Conservation (phyloP, 345 rosid genomes). For the Bruguiera parviflora region DNA sequence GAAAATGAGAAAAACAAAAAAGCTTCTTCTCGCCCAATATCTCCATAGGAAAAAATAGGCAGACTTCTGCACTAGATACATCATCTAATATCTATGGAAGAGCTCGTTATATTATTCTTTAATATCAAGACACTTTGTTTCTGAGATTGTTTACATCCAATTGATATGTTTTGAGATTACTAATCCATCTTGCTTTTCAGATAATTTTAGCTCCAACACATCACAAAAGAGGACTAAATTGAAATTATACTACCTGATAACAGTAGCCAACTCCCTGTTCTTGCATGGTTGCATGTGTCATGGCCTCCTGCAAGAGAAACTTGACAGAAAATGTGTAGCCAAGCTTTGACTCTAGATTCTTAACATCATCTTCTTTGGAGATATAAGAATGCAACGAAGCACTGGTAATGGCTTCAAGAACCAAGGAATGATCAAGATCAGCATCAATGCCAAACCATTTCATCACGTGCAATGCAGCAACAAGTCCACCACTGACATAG, state of each 20-base stretch:
- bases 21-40: neutral
- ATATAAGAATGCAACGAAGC: slow-evolving; percentile 43
- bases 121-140: neutral
- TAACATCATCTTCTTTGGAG: slow-evolving; percentile 45
- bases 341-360: slow-evolving; percentile 57
- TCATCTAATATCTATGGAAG: neutral
- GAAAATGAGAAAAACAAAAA: no score
- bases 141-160: neutral
- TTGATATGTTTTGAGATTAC: neutral
- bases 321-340: slow-evolving; percentile 52
- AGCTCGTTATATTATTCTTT: neutral
- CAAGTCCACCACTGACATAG: slow-evolving; percentile 62
- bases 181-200: neutral
- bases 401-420: slow-evolving; percentile 43
- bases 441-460: slow-evolving; percentile 73
- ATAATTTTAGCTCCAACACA: neutral
- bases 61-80: neutral
- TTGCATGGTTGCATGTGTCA: slow-evolving; percentile 58
- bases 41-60: neutral
- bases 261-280: slow-evolving; percentile 44
- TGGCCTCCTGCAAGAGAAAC: slow-evolving; percentile 77
- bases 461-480: slow-evolving; percentile 58
- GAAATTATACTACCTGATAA: slow-evolving; percentile 55
- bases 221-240: neutral
- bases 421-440: slow-evolving; percentile 42